Base-by-base conservation (phyloP, 805 yeast species). In the Metschnikowia aberdeeniae region DNA sequence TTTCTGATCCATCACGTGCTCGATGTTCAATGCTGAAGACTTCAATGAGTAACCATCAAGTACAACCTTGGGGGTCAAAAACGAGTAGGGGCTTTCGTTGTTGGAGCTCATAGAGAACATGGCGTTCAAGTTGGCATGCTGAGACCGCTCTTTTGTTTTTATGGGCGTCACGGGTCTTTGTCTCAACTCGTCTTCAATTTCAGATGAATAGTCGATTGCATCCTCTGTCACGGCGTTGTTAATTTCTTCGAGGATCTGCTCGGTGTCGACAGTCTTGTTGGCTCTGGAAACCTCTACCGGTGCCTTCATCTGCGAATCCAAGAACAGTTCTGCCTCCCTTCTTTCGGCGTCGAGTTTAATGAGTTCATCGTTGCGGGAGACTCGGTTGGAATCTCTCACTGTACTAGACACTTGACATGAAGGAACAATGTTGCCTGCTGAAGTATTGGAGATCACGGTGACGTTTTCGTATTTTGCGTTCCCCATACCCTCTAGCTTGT, bases 401-500 rank as follows among this genome's bases (percentile, higher is more conserved):
- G 42, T 12, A 30, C 10, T 10, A 12, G 42, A 13, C 10, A 11
- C 24, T 19, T 24, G 13, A 13, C 11, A 26, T 13, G 22, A 28
- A n/a, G 42, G 42, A 22, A 39, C 22, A 2, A 22, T 8, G 12
- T 39, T 39, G 14, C 36, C 42, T 22, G 30, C 35, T 5, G 42
- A 39, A 3, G 42, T 14, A 5, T 12, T 39, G 22, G 42, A 39
- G 17, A 39, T 11, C 19, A 39, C 29, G 1, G 42, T 39, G 36
- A 11, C 12, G 20, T 39, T 32, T 5, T 39, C 36, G 14, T 11
- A 39, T n/a, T 22, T 31, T 22, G 27, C 10, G 19, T 37, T 44
- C 8, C 56, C 42, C 32, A 72, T 78, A 1, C 96, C 98, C 64
- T 87, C 95, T 27, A 92, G 69, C 63, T 86, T 90, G 64, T 72